Conservation (phyloP, 805 yeast species). For the Danielia reshetovae region DNA sequence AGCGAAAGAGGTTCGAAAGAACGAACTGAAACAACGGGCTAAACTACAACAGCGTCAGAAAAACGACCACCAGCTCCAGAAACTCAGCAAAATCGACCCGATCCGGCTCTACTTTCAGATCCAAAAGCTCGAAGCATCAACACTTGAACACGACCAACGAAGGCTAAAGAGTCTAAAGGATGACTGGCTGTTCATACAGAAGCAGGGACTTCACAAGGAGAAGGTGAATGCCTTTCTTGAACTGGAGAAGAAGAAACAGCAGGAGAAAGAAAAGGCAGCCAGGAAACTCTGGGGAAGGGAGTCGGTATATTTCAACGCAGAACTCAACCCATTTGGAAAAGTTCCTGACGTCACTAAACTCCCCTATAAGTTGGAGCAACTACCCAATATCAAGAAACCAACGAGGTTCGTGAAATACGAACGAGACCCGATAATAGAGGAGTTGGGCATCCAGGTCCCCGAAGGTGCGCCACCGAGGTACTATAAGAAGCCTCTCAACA, state of each 20-base stretch:
- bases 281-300: conserved; percentile 38
- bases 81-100: conserved; percentile 31
- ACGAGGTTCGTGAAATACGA: conserved; percentile 17
- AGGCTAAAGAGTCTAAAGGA: conserved; percentile 25
- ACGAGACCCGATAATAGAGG: conserved; percentile 27
- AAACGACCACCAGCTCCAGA: conserved; percentile 22
- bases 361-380: conserved; percentile 6
- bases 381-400: conserved; percentile 31
- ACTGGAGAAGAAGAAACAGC: conserved; percentile 16
- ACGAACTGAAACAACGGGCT: conserved; percentile 32
- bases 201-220: conserved; percentile 31
- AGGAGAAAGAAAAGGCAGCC: conserved; percentile 13
- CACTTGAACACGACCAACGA: conserved; percentile 17
- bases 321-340: conserved; percentile 58
- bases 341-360: conserved; percentile 37
- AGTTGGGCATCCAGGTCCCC: conserved; percentile 35
- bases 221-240: conserved; percentile 23
- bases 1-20: conserved; percentile 34
- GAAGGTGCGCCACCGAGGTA: conserved; percentile 42
- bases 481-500: conserved; percentile 40
- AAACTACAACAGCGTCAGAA: conserved; percentile 37
- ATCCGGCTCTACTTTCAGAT: conserved; percentile 30
- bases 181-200: conserved; percentile 39
- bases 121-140: conserved; percentile 19
- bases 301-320: conserved; percentile 62